Evolutionary conservation across 768 basidiomycete genomes (phyloP), one percentile per base, ranked within the genome.

Genomic region (Phanerochaete carnosa): DNA sequence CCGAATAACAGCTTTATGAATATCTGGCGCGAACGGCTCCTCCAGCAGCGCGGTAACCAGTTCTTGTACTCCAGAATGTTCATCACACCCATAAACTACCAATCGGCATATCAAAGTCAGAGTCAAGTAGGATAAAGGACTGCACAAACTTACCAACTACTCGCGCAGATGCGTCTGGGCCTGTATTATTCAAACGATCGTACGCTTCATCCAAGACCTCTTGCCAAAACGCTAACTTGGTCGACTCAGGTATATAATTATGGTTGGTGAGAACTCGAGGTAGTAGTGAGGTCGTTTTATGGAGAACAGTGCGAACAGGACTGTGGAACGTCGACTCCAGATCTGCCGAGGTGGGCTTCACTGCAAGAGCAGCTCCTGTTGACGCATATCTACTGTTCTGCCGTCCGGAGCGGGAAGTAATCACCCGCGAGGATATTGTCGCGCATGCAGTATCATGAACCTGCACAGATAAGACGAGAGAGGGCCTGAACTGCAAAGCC

Each of bases 41-140:
- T 87, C 82, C 16, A 93, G 75, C 35, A 93, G 77, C 7, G 89
- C 88, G 4, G 85, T 84, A 22, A 92, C 82, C 3, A 93, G 72
- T 30, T 87, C 83, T 37, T 75, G 74, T 7, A 84, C 76, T 37
- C 77, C 78, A 22, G 87, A 79, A 70, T 76, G 79, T 65, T 82
- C 72, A 69, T 87, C 84, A 54, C 81, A 65, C 13, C 83, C 81
- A 66, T 79, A 83, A 13, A 92, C 90, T 90, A n/a, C 1, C n/a
- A 25, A 3, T 1, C 11, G 5, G 29, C 3, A 55, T 19, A 60
- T 53, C 33, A 46, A 8, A 55, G 54, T 30, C 12, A 6, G 15
- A 11, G 25, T 29, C 16, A 2, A 19, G 23, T 16, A 29, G 12
- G 4, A 26, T 51, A 13, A n/a, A 19, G 16, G 11, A 47, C 55